Percentiles rank a stretch among this genome's conserved stretches.
These are phyloP conservation scores for Zalaria sp. DNA, from an alignment of 2,329 filamentous ascomycete genomes.

Conservation along the genomic window DNA sequence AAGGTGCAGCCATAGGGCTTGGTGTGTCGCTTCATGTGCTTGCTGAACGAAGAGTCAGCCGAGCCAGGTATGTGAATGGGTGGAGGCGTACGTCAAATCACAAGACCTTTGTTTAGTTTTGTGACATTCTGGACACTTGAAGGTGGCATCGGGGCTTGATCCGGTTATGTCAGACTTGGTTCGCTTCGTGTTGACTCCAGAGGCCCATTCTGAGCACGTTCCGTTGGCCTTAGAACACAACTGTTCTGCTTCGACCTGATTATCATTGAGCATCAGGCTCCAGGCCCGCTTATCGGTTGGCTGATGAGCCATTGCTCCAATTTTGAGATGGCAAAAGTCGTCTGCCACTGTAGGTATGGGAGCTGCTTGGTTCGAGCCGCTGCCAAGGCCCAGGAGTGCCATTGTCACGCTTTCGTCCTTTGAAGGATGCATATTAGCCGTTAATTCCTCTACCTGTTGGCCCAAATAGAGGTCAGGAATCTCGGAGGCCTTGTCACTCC, in stretches of 20 bases:
- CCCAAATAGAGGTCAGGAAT: no score
- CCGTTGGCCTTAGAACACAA: neutral
- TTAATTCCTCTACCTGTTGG: no score
- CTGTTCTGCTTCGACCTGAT: neutral
- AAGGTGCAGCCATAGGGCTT: slow-evolving; percentile 76
- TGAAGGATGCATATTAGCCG: no score
- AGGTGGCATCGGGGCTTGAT: neutral
- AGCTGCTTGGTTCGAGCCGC: no score
- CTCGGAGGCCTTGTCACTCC: no score
- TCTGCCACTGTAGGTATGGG: no score
- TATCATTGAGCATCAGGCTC: no score
- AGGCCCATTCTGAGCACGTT: slow-evolving; percentile 8
- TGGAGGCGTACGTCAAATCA: neutral
- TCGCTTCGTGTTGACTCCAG: neutral
- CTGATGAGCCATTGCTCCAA: no score
- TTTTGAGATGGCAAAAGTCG: no score
- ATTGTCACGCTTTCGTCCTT: no score
- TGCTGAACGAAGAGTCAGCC: slow-evolving; percentile 34
- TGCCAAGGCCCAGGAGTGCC: no score
- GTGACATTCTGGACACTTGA: neutral
- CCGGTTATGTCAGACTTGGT: slow-evolving; percentile 2
- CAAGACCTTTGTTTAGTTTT: neutral
- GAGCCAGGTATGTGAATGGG: neutral
- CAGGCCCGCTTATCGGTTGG: no score
- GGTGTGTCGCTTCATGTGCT: slow-evolving; percentile 70